Percentiles rank a stretch among this genome's conserved stretches.
Conservation (phyloP, 768 basidiomycete species). For the Crucibulum laeve region DNA sequence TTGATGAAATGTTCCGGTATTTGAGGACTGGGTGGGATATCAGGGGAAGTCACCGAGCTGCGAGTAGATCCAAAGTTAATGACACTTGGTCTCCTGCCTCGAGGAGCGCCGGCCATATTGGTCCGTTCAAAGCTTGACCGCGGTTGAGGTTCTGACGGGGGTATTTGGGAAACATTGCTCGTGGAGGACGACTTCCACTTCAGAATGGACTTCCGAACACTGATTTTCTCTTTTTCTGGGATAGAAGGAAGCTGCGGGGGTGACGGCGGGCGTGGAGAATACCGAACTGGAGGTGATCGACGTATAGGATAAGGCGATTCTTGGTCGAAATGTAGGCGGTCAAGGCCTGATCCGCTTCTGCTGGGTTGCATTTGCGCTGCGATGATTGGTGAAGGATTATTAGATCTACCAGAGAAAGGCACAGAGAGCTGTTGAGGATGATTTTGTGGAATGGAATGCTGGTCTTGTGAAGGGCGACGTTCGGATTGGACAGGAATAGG, state of each 20-base stretch:
- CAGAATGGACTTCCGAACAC: constrained; percentile 65
- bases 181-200: constrained; percentile 56
- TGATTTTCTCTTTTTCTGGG: constrained; percentile 41
- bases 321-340: constrained; percentile 66
- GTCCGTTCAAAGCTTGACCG: constrained; percentile 35
- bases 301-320: constrained; percentile 64
- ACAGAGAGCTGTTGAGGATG: constrained; percentile 14
- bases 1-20: constrained; percentile 51
- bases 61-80: constrained; percentile 38
- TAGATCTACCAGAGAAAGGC: constrained; percentile 10
- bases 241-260: constrained; percentile 21
- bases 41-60: constrained; percentile 27
- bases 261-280: constrained; percentile 27
- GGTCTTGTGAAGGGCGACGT: constrained; percentile 13
- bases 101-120: constrained; percentile 22
- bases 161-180: constrained; percentile 6
- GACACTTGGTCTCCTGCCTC: constrained; percentile 42
- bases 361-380: constrained; percentile 35
- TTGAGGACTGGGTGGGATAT: constrained; percentile 62
- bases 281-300: constrained; percentile 18
- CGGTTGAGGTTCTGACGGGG: constrained; percentile 21
- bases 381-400: constrained; percentile 30
- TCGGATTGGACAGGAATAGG: constrained; percentile 10
- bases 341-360: constrained; percentile 26
- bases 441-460: constrained; percentile 5